Base-by-base conservation (phyloP, 768 basidiomycete species). In the Ramaria sp. region DNA sequence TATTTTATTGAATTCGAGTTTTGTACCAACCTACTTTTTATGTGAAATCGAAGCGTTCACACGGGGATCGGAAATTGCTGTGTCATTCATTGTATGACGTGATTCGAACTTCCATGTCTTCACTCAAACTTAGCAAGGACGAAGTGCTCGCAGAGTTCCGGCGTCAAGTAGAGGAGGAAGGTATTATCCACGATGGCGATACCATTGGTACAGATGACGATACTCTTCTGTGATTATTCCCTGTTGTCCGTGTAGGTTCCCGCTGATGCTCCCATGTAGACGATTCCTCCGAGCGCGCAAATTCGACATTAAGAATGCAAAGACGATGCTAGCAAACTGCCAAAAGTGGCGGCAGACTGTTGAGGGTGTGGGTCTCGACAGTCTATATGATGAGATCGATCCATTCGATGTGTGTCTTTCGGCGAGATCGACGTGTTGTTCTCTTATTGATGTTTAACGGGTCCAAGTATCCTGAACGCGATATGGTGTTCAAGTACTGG, bases 201-300 rank as follows among this genome's bases (percentile, higher is more conserved):
- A 72, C 75, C 3, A 75, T 85, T 38, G 83, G 82, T 12, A 78
- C 81, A 2, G 80, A 77, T 55, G 73, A 77, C 58, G 69, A 71
- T 52, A 83, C 82, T 8, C 63, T 86, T 13, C 63, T 83, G 84
- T 47, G 25, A 27, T 34, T 34, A 34, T 34, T 34, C 13, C 30
- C 32, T n/a, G 45, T 24, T 13, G n/a, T 27, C 10, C 27, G 42
- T 47, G 45, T 47, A 10, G 1, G 25, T 13, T 24, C 25, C 7
- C 20, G 28, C 25, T 16, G 25, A 16, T 12, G 27, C 44, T 47
- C 25, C 28, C 45, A 47, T n/a, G 3, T 58, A 88, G 85, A 53
- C 79, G 85, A n/a, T 88, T 87, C 61, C 66, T 88, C n/a, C 78
- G 81, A 34, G 85, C 85, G 9, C 79, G 85, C 2, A 78, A 78